phyloP scores from a whole-genome alignment of 306 rosid species.

The Carpinus viminea region DNA sequence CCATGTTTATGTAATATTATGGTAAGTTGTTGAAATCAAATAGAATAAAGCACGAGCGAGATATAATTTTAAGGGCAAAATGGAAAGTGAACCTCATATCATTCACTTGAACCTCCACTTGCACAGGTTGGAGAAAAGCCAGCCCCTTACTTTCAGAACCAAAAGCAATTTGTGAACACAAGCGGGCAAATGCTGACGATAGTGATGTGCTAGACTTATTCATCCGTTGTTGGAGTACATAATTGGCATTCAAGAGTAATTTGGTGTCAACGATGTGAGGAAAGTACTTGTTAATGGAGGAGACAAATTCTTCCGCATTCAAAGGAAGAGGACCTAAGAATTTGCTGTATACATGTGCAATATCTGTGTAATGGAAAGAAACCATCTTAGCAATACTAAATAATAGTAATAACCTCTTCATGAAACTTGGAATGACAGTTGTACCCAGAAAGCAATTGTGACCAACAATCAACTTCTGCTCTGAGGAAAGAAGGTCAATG shows the following conservation, averaged over 20 bases:
- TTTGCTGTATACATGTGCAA: constrained; percentile 80
- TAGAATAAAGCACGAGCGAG: constrained; percentile 1
- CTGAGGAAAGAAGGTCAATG: constrained; percentile 85
- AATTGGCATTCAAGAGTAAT: constrained; percentile 61
- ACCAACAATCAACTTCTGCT: constrained; percentile 80
- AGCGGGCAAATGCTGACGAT: constrained; percentile 67
- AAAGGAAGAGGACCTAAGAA: constrained; percentile 86
- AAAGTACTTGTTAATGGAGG: constrained; percentile 70
- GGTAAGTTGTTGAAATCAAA: neutral
- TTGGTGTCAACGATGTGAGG: constrained; percentile 83
- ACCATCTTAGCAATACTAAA: constrained; percentile 29
- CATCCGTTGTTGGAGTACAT: constrained; percentile 62
- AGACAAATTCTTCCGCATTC: constrained; percentile 70
- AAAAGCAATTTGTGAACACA: constrained; percentile 76
- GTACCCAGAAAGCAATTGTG: constrained; percentile 93
- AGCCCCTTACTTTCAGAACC: constrained; percentile 43
- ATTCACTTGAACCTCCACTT: constrained; percentile 80
- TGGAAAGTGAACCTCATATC: constrained; percentile 65
- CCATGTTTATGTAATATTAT: neutral
- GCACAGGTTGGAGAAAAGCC: constrained; percentile 43
- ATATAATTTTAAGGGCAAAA: constrained; percentile 19
- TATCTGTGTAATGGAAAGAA: constrained; percentile 57
- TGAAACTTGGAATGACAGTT: constrained; percentile 12
- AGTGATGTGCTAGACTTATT: constrained; percentile 69
- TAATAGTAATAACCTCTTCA: constrained; percentile 9